These are phyloP conservation scores for Xerocomellus chrysenteron DNA, from an alignment of 768 basidiomycete genomes.

Conservation along the genomic window DNA sequence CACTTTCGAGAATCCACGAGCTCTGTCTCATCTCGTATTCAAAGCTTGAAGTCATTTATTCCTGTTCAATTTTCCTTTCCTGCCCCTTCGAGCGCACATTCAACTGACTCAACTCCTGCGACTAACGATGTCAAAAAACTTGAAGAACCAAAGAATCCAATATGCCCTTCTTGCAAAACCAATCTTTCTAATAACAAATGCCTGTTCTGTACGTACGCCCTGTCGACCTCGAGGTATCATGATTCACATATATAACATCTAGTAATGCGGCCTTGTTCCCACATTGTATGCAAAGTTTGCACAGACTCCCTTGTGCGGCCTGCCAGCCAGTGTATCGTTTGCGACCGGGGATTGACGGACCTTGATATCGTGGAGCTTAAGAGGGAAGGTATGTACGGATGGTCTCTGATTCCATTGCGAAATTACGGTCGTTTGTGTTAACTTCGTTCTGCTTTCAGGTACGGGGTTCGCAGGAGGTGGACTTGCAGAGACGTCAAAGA, in stretches of 20 bases:
- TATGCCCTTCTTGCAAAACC: slow-evolving; percentile 89
- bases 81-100: slow-evolving; percentile 37
- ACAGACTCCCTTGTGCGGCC: slow-evolving; percentile 82
- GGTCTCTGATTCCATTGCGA: not conserved
- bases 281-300: slow-evolving; percentile 91
- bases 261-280: slow-evolving; percentile 87
- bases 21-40: slow-evolving; percentile 3
- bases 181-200: slow-evolving; percentile 74
- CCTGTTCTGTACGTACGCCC: slow-evolving; percentile 56
- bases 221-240: not conserved
- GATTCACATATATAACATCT: not conserved
- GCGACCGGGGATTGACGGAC: slow-evolving; percentile 64
- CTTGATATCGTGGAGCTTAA: slow-evolving; percentile 80
- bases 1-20: not conserved
- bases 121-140: slow-evolving; percentile 37
- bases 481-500: slow-evolving; percentile 79
- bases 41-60: slow-evolving; percentile 78
- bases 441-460: slow-evolving; percentile 42
- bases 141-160: slow-evolving; percentile 59
- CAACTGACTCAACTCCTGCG: slow-evolving; percentile 39
- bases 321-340: slow-evolving; percentile 81
- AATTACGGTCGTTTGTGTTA: not conserved
- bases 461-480: slow-evolving; percentile 97
- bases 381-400: slow-evolving; percentile 69
- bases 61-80: slow-evolving; percentile 75